phyloP scores from a whole-genome alignment of 257 asterid genomes.

The Leptodermis oblonga region DNA sequence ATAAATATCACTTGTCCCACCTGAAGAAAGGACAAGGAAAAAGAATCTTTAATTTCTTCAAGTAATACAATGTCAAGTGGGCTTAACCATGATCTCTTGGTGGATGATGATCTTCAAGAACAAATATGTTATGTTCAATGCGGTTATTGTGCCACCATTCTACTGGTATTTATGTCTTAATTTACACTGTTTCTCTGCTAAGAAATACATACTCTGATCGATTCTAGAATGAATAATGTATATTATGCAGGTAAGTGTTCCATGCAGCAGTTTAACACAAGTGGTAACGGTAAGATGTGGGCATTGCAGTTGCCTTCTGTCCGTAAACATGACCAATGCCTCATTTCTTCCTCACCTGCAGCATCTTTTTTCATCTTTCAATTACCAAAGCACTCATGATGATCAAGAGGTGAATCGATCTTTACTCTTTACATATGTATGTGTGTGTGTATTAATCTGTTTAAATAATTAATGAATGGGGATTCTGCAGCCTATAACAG shows the following conservation, averaged over 20 bases:
- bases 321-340: constrained; percentile 51
- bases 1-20: not conserved
- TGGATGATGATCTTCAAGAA: constrained; percentile 34
- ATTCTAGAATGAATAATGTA: no score
- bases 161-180: constrained; percentile 41
- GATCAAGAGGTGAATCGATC: constrained; percentile 21
- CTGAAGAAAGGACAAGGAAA: not conserved
- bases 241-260: constrained; percentile 83
- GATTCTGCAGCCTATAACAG: no score
- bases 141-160: constrained; percentile 63
- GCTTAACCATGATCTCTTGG: constrained; percentile 28
- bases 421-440: not conserved
- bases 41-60: constrained; percentile 21
- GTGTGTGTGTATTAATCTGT: no score
- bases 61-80: no score
- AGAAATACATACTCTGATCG: not conserved
- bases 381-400: no score
- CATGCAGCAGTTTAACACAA: constrained; percentile 49
- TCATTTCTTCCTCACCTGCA: constrained; percentile 34
- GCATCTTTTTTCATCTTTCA: constrained; percentile 37
- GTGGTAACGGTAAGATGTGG: constrained; percentile 75
- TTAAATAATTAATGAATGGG: no score
- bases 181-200: not conserved
- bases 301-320: constrained; percentile 58
- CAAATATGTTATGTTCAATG: constrained; percentile 75